Evolutionary conservation across 1,139 yeast genomes (phyloP), one percentile per base, ranked within the genome.

Genomic region (Saccharomyces pastorianus): DNA sequence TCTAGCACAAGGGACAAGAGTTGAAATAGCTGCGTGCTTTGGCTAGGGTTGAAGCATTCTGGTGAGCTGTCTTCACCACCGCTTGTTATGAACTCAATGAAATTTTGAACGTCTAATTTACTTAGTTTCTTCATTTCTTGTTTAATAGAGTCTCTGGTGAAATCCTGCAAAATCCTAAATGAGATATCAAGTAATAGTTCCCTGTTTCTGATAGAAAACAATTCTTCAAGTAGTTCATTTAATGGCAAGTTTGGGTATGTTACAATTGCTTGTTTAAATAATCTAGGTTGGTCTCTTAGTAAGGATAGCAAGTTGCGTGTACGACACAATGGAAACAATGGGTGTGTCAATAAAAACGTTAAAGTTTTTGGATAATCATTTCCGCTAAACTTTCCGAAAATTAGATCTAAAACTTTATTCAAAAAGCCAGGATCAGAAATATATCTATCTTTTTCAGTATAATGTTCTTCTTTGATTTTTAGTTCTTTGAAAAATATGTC

Each of bases 311-410:
- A 70, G 1, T 83, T 84, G 1, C 73, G 72, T 6, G 88, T 75
- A 61, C 75, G 80, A 25, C 76, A 72, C 4, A 76, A 71, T 8
- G 97, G 96, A 70, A 85, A 89, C 34, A 88, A 72, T 26, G 97
- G 96, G 71, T 89, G 96, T 2, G 96, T 88, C 58, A 91, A 75
- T 46, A 90, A 75, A 66, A 88, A 91, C 5, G 86, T 80, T 54
- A 88, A 70, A 1, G 90, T 76, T 73, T 62, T 85, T 84, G 48
- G 93, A 85, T 63, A 61, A 47, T 56, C 56, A 52, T 57, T 48
- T 51, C 56, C 14, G 20, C 53, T 50, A 54, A 61, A 63, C 25
- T 59, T 63, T n/a, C 64, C 56, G 52, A 82, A 74, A 8, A 84
- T 73, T 53, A 81, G 65, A 4, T 70, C 68, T 14, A 82, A 75